phyloP scores from a whole-genome alignment of 768 basidiomycete species.

The Mycena vitilis region DNA sequence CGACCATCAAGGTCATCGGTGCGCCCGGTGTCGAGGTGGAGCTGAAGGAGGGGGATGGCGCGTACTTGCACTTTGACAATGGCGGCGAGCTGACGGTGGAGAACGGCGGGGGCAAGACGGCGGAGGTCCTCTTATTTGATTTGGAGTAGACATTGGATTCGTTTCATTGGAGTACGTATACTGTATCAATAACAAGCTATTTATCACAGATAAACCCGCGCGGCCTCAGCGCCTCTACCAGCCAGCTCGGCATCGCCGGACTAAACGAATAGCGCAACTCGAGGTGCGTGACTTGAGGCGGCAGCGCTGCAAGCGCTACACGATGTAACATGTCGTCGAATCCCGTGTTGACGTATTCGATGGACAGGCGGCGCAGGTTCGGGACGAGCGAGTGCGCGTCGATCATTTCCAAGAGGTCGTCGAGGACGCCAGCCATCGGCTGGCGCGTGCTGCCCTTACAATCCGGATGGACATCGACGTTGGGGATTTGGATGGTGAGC shows the following conservation, averaged over 20 bases:
- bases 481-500: constrained; percentile 27
- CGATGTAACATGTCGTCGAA: constrained; percentile 31
- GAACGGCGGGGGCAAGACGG: constrained; percentile 74
- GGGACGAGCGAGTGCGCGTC: constrained; percentile 24
- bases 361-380: constrained; percentile 24
- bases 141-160: constrained; percentile 54
- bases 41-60: constrained; percentile 78
- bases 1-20: constrained; percentile 10
- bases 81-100: constrained; percentile 53
- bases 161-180: neutral
- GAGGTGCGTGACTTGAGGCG: constrained; percentile 27
- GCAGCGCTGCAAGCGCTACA: constrained; percentile 12
- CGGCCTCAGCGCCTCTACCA: neutral
- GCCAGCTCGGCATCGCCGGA: constrained; percentile 10
- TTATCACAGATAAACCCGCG: neutral
- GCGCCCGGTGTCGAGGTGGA: constrained; percentile 54
- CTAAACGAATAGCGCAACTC: constrained; percentile 21
- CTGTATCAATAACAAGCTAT: neutral
- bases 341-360: constrained; percentile 27
- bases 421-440: constrained; percentile 26
- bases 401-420: constrained; percentile 17
- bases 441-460: neutral
- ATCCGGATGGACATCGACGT: neutral
- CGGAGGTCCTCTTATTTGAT: constrained; percentile 89
- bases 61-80: constrained; percentile 4